Percentiles rank a stretch among this genome's conserved stretches.
Evolutionary conservation across 148 eudicot genomes (phyloP).

Genomic region (Amaranthus hypochondriacus): DNA sequence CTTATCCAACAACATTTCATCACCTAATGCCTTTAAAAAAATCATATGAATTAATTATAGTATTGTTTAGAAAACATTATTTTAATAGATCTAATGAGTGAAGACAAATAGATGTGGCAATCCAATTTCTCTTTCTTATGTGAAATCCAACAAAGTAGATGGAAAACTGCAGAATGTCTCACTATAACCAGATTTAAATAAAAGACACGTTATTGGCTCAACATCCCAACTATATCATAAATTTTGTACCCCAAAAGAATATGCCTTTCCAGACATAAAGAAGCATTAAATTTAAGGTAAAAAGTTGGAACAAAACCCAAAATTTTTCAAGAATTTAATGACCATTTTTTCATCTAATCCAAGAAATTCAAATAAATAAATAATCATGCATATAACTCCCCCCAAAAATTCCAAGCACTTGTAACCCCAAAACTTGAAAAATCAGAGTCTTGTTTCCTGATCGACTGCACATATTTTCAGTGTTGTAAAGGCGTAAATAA

Average conservation of each 20-base stretch:
- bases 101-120: neutral
- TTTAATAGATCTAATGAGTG: slow-evolving; percentile 3
- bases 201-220: slow-evolving; percentile 6
- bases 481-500: too few species aligned
- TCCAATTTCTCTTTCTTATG: neutral
- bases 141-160: neutral
- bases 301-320: slow-evolving; percentile 2
- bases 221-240: slow-evolving; percentile 9
- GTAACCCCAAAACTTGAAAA: too few species aligned
- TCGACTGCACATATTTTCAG: too few species aligned
- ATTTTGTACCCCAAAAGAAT: neutral
- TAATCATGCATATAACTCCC: neutral
- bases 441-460: too few species aligned
- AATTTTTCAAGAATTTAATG: neutral
- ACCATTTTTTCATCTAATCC: slow-evolving; percentile 1
- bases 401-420: too few species aligned
- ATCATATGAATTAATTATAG: too few species aligned
- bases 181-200: neutral
- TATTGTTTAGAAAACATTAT: neutral
- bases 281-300: slow-evolving; percentile 1
- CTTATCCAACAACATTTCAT: too few species aligned
- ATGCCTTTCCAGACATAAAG: slow-evolving; percentile 5
- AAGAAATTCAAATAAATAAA: slow-evolving; percentile 1
- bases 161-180: slow-evolving; percentile 21
- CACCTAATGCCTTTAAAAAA: too few species aligned